Base-by-base conservation (phyloP, 768 basidiomycete genomes). In the Amanita molliuscula region DNA sequence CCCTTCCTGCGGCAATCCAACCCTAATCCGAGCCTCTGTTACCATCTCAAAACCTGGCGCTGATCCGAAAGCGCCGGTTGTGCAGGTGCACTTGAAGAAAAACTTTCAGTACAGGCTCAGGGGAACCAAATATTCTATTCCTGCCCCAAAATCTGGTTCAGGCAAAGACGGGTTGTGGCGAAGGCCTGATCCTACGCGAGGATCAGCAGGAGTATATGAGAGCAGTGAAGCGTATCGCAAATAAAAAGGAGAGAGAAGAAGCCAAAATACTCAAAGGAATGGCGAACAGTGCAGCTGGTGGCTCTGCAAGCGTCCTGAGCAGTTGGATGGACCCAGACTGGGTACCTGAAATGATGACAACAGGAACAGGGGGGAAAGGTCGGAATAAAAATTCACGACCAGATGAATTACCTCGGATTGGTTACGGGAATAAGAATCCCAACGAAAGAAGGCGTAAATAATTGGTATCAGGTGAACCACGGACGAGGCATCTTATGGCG, bases 311-410 rank as follows among this genome's bases (percentile, higher is more conserved):
- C 7, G 67, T 84, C 34, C 23, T 44, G 2, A 83, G 84, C 48
- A 85, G 80, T 60, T 96, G 92, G 92, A 84, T 90, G 75, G 93
- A 97, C 71, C 92, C 92, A 8, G 93, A 97, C 68, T 93, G 90
- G 90, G 67, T 88, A 48, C 90, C 91, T 11, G 85, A 83, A 59
- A 86, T 92, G 58, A 64, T 91, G 25, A 77, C 73, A 47, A 75
- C 73, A 1, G 77, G 84, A 3, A 65, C 78, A 23, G 77, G 82
- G 9, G 84, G 88, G 1, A 90, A 88, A 64, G 87, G 86, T 8
- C 69, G 82, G 57, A 76, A 70, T 52, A 72, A 68, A 48, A 67
- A 68, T 49, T 61, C 69, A n/a, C 71, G 67, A 48, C 75, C 70
- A 71, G 79, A 76, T 34, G 81, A 75, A 55, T 72, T 96, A 76